Base-by-base conservation (phyloP, 192 early-diverging fungal species). In the Pilaira anomala region DNA sequence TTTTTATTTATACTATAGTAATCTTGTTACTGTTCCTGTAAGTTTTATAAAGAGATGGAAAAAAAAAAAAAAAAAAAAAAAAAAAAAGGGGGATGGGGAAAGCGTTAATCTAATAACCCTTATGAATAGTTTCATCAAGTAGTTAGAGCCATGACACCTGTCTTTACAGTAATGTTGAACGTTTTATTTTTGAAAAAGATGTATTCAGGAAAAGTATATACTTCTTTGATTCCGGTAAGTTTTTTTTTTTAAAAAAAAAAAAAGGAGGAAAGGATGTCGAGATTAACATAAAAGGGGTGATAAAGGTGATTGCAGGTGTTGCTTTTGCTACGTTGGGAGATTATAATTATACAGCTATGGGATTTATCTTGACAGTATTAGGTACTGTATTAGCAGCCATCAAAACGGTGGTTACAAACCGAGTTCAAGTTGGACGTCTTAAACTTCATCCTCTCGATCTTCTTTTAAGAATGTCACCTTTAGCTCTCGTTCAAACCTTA, bases 371-470 rank as follows among this genome's bases (percentile, higher is more conserved):
- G 41, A 96, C 94, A 0, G 77, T 94, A 0, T 57, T 92, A 0
- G 94, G 94, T 33, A 87, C 87, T 0, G 60, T 93, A 2, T 71
- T 96, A 54, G 87, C 90, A 0, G 87, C 94, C 0, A 46, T 83
- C 25, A 96, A 96, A 74, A 92, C 90, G 2, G 86, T 94, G 7
- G 83, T 86, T 8, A 96, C 94, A 3, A 94, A 96, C 73, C 73
- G 77, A 0, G 81, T 96, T 7, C 84, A 88, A 49, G 87, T 90
- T 13, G 92, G 94, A 46, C 71, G 80, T 22, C 83, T 94, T 28
- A 87, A 89, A 51, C 85, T 94, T 3, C 83, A 89, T 51, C 89
- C 94, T 5, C 48, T 96, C 12, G 92, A 93, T 67, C 77, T 96
- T 7, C 74, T 96, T 25, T 78, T 86, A 46, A 81, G 85, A 24